A percentile compares a stretch with the other conserved stretches of the same genome.
phyloP scores from a whole-genome alignment of 257 asterid species.

The Marsdenia floribunda region DNA sequence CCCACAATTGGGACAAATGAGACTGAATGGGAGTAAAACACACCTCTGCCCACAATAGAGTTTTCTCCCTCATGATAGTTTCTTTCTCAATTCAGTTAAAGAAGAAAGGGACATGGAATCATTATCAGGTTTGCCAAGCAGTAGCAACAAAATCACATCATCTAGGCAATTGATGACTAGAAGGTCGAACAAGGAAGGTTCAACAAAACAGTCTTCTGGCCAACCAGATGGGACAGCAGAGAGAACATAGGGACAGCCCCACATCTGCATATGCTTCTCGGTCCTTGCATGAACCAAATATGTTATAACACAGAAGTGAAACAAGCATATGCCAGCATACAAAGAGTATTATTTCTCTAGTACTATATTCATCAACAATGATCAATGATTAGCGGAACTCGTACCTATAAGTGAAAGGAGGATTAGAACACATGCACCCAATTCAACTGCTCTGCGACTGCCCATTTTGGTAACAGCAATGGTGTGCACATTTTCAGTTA shows the following conservation, averaged over 20 bases:
- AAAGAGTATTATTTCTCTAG: background rate
- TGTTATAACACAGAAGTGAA: background rate
- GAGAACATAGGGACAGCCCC: background rate
- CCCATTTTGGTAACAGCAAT: slow-evolving; percentile 99
- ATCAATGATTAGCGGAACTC: slow-evolving; percentile 5
- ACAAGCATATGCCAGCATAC: background rate
- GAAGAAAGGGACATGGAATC: no score
- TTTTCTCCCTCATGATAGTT: background rate
- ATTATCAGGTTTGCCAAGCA: no score
- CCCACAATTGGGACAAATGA: background rate
- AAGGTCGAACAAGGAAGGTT: background rate
- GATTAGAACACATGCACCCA: slow-evolving; percentile 78
- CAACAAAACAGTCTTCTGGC: background rate
- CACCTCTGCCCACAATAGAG: background rate
- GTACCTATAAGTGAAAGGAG: slow-evolving; percentile 75
- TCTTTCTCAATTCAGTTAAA: no score
- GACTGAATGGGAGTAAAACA: background rate
- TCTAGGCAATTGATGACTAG: background rate
- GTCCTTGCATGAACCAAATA: background rate
- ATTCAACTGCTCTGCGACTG: slow-evolving; percentile 84
- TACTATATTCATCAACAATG: background rate
- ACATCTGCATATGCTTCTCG: background rate
- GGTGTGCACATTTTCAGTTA: slow-evolving; percentile 97
- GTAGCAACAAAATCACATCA: background rate
- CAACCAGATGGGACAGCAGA: background rate